Evolutionary conservation across 768 basidiomycete genomes (phyloP).

Genomic region (Cystofilobasidium bisporidii): DNA sequence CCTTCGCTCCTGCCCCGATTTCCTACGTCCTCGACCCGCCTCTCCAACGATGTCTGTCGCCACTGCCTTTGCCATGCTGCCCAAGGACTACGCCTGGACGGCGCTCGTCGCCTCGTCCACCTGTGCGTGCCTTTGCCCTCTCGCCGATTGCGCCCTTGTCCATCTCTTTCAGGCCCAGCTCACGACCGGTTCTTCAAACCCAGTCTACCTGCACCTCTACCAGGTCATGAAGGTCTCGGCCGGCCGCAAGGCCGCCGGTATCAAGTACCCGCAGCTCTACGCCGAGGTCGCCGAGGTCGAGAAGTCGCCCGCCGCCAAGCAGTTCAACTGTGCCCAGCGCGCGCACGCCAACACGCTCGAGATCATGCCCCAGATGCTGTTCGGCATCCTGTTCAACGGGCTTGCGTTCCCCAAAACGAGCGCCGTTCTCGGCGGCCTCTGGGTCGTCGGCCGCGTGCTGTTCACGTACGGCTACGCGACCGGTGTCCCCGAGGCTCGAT

Average conservation of each 20-base stretch:
- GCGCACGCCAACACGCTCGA: slow-evolving; percentile 9
- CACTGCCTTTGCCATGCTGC: background rate
- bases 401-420: background rate
- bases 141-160: too few relatives aligned
- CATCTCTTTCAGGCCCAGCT: background rate
- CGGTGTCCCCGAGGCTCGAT: background rate
- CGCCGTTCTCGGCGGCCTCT: slow-evolving; percentile 7
- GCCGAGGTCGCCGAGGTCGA: background rate
- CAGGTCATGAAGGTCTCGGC: background rate
- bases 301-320: background rate
- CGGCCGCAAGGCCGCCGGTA: background rate
- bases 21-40: background rate
- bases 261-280: slow-evolving; percentile 6
- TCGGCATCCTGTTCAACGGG: slow-evolving; percentile 16
- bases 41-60: background rate
- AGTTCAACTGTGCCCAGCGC: slow-evolving; percentile 10
- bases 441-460: slow-evolving; percentile 23
- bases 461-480: slow-evolving; percentile 19
- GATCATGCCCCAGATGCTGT: slow-evolving; percentile 25
- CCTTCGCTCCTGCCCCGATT: background rate
- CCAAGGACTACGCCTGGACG: slow-evolving; percentile 10
- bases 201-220: slow-evolving; percentile 9
- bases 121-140: background rate
- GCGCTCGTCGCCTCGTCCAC: slow-evolving; percentile 1
- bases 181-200: background rate